Conservation (phyloP, 2,329 filamentous ascomycete species). For the Xylariaceae sp. region DNA sequence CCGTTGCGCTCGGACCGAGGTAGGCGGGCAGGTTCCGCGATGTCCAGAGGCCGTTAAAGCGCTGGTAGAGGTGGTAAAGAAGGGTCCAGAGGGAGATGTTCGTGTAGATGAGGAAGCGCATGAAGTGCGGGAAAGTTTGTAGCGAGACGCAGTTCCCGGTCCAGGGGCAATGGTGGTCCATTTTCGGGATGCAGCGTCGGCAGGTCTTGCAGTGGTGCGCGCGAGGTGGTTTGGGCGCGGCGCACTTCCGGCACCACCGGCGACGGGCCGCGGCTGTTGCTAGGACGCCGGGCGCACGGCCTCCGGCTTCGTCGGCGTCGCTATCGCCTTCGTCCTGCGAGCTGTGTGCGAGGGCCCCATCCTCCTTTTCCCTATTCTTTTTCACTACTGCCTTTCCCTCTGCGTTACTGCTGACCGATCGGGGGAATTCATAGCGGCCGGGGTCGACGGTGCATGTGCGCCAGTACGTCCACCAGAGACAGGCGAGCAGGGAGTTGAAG, state of each 20-base stretch:
- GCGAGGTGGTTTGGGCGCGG: slow-evolving; percentile 66
- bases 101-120: slow-evolving; percentile 70
- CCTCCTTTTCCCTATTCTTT: slow-evolving; percentile 17
- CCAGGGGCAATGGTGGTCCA: slow-evolving; percentile 88
- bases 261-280: slow-evolving; percentile 5
- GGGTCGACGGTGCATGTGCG: slow-evolving; percentile 53
- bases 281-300: not conserved
- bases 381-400: not conserved
- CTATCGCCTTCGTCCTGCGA: slow-evolving; percentile 24
- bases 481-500: slow-evolving; percentile 62
- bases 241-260: slow-evolving; percentile 72
- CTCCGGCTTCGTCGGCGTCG: not conserved
- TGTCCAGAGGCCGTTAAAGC: slow-evolving; percentile 57
- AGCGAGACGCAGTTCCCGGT: slow-evolving; percentile 78
- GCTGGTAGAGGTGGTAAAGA: slow-evolving; percentile 53
- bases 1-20: slow-evolving; percentile 59
- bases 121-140: slow-evolving; percentile 74
- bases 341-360: slow-evolving; percentile 19
- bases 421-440: slow-evolving; percentile 47
- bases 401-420: slow-evolving; percentile 1
- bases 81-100: slow-evolving; percentile 61
- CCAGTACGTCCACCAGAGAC: slow-evolving; percentile 66
- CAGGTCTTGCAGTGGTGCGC: slow-evolving; percentile 80
- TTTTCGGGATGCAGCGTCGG: slow-evolving; percentile 67
- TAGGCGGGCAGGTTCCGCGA: slow-evolving; percentile 66